A percentile compares a stretch with the other conserved stretches of the same genome.
Evolutionary conservation across 2,329 filamentous ascomycete species (phyloP).

Genomic region (Pleoardoris graminearum): DNA sequence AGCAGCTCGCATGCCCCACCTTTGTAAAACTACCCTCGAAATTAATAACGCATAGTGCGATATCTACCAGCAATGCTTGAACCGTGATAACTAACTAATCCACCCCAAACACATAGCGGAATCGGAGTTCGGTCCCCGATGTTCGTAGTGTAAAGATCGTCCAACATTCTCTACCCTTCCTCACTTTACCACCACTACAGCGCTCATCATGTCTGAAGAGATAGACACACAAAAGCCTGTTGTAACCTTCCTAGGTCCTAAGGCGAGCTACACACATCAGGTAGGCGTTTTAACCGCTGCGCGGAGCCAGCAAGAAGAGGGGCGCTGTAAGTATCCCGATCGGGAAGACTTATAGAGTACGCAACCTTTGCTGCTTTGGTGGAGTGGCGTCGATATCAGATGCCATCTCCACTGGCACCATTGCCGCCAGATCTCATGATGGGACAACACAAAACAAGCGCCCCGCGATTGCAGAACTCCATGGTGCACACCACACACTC

Average conservation of each 20-base stretch:
- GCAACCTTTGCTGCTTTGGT: neutral
- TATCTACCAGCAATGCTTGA: neutral
- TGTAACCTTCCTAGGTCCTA: constrained; percentile 65
- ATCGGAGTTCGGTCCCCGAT: constrained; percentile 7
- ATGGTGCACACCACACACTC: neutral
- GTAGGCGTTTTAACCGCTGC: constrained; percentile 44
- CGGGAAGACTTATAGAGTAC: neutral
- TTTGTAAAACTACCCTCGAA: neutral
- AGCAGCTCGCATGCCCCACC: neutral
- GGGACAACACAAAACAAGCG: too few species aligned
- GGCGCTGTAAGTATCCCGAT: constrained; percentile 1
- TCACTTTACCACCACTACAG: neutral
- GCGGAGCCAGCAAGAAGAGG: neutral
- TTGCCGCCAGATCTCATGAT: neutral
- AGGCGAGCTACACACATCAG: constrained; percentile 71
- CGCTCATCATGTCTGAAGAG: constrained; percentile 8
- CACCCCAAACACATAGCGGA: neutral
- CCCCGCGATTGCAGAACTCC: neutral
- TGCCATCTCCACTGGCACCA: neutral
- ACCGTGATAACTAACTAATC: constrained; percentile 7
- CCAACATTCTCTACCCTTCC: too few species aligned
- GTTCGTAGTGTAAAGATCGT: neutral
- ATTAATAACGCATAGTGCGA: neutral
- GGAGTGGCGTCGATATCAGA: neutral
- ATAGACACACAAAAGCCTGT: constrained; percentile 21